phyloP scores from a whole-genome alignment of 805 yeast genomes.

The Starmerella etchellsii region DNA sequence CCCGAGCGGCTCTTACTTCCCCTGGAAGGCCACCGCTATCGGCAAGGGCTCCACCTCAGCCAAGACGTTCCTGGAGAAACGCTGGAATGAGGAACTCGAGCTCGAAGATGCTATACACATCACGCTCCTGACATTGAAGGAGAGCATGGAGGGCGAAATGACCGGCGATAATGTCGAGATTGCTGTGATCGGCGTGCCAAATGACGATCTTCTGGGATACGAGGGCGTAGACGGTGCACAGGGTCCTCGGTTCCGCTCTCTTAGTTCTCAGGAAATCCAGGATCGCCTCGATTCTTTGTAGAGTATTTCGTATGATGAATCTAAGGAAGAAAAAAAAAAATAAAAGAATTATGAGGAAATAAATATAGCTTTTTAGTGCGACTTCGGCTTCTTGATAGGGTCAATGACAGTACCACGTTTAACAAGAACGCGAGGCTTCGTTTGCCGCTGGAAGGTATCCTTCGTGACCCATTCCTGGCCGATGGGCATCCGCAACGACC shows the following conservation, averaged over 20 bases:
- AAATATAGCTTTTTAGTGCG: background rate
- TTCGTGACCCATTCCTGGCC: constrained; percentile 95
- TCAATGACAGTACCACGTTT: constrained; percentile 84
- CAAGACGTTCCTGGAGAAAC: constrained; percentile 89
- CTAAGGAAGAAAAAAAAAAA: background rate
- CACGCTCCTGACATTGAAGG: constrained; percentile 85
- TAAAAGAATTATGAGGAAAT: background rate
- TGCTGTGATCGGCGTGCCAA: constrained; percentile 71
- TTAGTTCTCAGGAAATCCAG: constrained; percentile 81
- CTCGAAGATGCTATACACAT: constrained; percentile 97
- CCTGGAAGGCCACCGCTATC: constrained; percentile 99
- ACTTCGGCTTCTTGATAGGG: constrained; percentile 50
- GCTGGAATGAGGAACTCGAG: constrained; percentile 97
- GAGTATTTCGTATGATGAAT: constrained; percentile 7
- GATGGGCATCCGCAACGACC: constrained; percentile 86
- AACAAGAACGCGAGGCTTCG: constrained; percentile 77
- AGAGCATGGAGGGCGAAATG: constrained; percentile 95
- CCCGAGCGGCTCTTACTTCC: constrained; percentile 95
- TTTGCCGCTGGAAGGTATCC: constrained; percentile 71
- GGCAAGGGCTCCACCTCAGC: constrained; percentile 96
- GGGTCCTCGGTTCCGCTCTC: constrained; percentile 83
- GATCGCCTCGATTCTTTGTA: constrained; percentile 88
- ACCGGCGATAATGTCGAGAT: constrained; percentile 93
- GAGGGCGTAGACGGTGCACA: constrained; percentile 60
- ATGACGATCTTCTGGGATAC: constrained; percentile 70